Percentiles rank a stretch among this genome's conserved stretches.
phyloP scores from a whole-genome alignment of 306 rosid genomes.

The Cicer judaicum region DNA sequence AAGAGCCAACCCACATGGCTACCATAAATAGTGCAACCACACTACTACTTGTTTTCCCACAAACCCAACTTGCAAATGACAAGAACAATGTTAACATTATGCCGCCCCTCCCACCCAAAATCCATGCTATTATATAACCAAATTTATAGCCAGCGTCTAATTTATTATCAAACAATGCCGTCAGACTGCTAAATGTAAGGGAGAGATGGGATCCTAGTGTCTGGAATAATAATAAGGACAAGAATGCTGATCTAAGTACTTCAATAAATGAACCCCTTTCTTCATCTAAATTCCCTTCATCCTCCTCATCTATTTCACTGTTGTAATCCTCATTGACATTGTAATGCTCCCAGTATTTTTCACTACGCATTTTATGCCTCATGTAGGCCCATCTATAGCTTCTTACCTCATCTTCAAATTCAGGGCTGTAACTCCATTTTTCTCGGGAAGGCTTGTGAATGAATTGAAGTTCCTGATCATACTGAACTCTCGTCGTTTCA shows the following conservation, averaged over 20 bases:
- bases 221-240: slow-evolving; percentile 66
- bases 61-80: slow-evolving; percentile 88
- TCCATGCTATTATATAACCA: slow-evolving; percentile 79
- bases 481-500: slow-evolving; percentile 68
- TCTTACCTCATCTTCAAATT: slow-evolving; percentile 62
- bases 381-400: slow-evolving; percentile 66
- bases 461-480: slow-evolving; percentile 65
- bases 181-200: slow-evolving; percentile 75
- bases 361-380: slow-evolving; percentile 57
- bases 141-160: slow-evolving; percentile 75
- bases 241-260: slow-evolving; percentile 70
- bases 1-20: slow-evolving; percentile 86
- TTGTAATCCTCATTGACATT: slow-evolving; percentile 46
- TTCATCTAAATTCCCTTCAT: slow-evolving; percentile 49
- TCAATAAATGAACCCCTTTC: slow-evolving; percentile 67
- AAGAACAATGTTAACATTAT: slow-evolving; percentile 75
- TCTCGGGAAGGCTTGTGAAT: slow-evolving; percentile 50
- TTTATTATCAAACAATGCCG: slow-evolving; percentile 74
- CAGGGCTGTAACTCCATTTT: slow-evolving; percentile 58
- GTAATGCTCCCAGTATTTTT: slow-evolving; percentile 57
- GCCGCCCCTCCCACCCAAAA: slow-evolving; percentile 85
- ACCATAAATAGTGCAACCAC: slow-evolving; percentile 72
- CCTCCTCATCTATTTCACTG: slow-evolving; percentile 55
- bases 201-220: slow-evolving; percentile 68
- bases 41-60: slow-evolving; percentile 91